phyloP scores from a whole-genome alignment of 2,329 filamentous ascomycete genomes.

The Ilyonectria robusta region DNA sequence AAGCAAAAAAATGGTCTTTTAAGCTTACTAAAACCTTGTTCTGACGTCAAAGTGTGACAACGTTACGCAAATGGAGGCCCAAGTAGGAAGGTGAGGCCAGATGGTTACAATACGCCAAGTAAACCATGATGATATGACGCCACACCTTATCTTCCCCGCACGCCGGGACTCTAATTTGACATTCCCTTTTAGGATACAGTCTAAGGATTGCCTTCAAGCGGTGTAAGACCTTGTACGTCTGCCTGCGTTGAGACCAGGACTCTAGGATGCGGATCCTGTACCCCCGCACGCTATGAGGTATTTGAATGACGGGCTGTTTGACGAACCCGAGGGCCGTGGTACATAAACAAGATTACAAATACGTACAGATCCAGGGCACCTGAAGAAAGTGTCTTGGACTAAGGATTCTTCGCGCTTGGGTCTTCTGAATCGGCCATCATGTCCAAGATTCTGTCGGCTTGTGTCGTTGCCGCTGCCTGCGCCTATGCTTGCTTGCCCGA shows the following conservation, averaged over 20 bases:
- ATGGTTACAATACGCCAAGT: slow-evolving; percentile 25
- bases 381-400: not conserved
- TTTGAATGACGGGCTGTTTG: not conserved
- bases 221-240: not conserved
- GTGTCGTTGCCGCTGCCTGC: slow-evolving; percentile 33
- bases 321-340: not conserved
- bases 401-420: not conserved
- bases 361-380: not conserved
- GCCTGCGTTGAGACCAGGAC: not conserved
- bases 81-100: slow-evolving; percentile 34
- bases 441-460: slow-evolving; percentile 27
- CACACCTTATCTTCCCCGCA: slow-evolving; percentile 32
- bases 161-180: slow-evolving; percentile 6
- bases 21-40: not conserved
- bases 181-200: slow-evolving; percentile 35
- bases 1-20: not conserved
- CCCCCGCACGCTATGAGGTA: slow-evolving; percentile 20
- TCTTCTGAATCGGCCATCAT: slow-evolving; percentile 8
- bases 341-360: not conserved
- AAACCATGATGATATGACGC: slow-evolving; percentile 28
- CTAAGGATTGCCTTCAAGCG: not conserved
- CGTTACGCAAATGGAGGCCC: slow-evolving; percentile 22
- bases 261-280: not conserved
- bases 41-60: slow-evolving; percentile 13
- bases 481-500: slow-evolving; percentile 36